phyloP scores from a whole-genome alignment of 768 basidiomycete species.

The Saitozyma sp. region DNA sequence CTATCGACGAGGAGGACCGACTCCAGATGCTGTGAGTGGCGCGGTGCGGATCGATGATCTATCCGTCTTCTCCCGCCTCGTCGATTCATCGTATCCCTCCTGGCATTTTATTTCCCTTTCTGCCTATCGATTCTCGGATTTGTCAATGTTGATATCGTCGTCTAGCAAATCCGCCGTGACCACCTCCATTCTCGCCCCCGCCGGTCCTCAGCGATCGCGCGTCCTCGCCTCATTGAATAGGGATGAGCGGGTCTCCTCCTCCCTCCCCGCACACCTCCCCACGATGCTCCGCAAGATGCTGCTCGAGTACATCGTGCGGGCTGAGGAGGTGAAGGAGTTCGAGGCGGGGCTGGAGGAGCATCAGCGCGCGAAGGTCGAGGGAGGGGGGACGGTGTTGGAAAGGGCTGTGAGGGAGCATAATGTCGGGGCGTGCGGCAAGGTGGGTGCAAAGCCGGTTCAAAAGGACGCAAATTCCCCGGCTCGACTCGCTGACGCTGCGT shows the following conservation, averaged over 20 bases:
- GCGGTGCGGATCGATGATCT: neutral
- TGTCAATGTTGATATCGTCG: neutral
- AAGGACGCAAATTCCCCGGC: no score
- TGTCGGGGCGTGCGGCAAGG: conserved; percentile 89
- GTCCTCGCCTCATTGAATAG: conserved; percentile 88
- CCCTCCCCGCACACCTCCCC: conserved; percentile 31
- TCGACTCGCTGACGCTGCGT: neutral
- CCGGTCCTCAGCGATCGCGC: conserved; percentile 92
- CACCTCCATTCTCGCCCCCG: conserved; percentile 93
- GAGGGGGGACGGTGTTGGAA: conserved; percentile 92
- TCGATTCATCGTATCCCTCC: no score
- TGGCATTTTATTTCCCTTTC: neutral
- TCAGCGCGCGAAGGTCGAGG: conserved; percentile 85
- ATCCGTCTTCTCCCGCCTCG: no score
- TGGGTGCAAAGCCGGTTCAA: conserved; percentile 12
- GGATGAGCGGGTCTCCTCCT: conserved; percentile 72
- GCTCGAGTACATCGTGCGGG: conserved; percentile 91
- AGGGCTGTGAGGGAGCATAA: conserved; percentile 99
- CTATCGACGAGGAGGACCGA: conserved; percentile 92
- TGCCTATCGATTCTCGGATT: neutral
- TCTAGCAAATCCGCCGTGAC: conserved; percentile 74
- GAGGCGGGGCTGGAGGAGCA: conserved; percentile 83
- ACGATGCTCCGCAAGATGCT: conserved; percentile 94
- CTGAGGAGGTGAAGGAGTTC: conserved; percentile 85
- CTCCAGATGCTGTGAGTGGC: conserved; percentile 76